phyloP scores from a whole-genome alignment of 176 grass and related monocot species.

The Zoysia pacifica region DNA sequence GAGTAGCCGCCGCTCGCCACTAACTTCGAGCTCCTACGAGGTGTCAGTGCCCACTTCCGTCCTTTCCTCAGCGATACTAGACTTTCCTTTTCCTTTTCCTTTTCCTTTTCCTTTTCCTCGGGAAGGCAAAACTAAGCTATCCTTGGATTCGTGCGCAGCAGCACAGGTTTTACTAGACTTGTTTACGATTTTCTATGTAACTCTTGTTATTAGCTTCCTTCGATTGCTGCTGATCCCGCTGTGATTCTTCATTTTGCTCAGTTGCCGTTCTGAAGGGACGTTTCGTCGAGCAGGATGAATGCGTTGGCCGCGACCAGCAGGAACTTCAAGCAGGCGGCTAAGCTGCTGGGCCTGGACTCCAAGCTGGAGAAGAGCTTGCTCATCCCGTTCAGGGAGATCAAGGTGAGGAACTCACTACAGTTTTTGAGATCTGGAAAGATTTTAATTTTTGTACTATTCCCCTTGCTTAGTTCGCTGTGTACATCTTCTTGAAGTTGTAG shows the following conservation, averaged over 20 bases:
- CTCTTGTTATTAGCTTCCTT: background rate
- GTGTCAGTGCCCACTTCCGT: background rate
- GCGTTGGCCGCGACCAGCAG: slow-evolving; percentile 77
- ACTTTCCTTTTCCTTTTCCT: no score
- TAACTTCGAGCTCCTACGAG: background rate
- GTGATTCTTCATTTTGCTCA: slow-evolving; percentile 7
- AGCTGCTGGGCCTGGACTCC: slow-evolving; percentile 74
- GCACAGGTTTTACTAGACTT: slow-evolving; percentile 25
- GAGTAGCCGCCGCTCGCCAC: background rate
- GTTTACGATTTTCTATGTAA: background rate
- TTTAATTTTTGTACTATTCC: background rate
- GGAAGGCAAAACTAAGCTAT: slow-evolving; percentile 35
- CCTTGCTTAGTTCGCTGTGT: no score
- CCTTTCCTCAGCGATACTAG: background rate
- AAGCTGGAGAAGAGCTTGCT: slow-evolving; percentile 84
- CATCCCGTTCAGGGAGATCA: slow-evolving; percentile 91
- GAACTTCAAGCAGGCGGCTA: slow-evolving; percentile 82
- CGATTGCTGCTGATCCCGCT: background rate
- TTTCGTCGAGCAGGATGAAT: slow-evolving; percentile 61
- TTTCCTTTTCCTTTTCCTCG: background rate
- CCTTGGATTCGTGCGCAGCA: background rate
- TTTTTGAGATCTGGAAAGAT: slow-evolving; percentile 2
- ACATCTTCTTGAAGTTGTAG: no score
- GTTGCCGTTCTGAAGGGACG: slow-evolving; percentile 11
- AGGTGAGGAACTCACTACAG: slow-evolving; percentile 39